These are phyloP conservation scores for Russula compacta DNA, from an alignment of 768 basidiomycete species.

Conservation along the genomic window DNA sequence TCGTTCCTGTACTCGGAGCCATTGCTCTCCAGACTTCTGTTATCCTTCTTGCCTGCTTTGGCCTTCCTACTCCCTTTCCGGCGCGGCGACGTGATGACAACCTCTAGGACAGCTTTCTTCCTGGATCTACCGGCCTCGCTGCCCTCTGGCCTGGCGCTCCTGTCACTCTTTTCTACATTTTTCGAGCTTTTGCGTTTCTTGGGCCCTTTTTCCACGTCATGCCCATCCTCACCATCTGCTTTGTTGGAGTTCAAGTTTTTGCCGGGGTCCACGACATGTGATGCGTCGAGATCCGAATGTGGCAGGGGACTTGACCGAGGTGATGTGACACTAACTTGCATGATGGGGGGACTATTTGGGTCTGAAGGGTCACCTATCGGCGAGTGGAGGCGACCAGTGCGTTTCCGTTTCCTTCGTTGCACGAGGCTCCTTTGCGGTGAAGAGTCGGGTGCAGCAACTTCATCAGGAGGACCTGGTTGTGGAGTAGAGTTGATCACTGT, in stretches of 20 bases:
- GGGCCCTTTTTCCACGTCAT: constrained; percentile 14
- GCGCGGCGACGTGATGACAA: constrained; percentile 21
- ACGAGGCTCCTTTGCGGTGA: neutral
- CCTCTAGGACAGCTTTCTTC: constrained; percentile 20
- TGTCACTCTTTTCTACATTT: constrained; percentile 10
- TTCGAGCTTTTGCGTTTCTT: constrained; percentile 3
- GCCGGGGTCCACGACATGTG: neutral
- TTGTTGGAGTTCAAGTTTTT: constrained; percentile 1
- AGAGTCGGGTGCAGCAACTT: constrained; percentile 4
- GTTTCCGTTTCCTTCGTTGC: constrained; percentile 19
- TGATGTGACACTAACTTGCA: neutral
- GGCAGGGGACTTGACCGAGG: constrained; percentile 5
- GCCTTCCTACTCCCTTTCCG: constrained; percentile 18
- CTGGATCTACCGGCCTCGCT: neutral
- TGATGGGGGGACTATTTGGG: neutral
- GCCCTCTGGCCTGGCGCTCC: constrained; percentile 8
- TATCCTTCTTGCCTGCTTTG: constrained; percentile 4
- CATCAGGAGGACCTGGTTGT: constrained; percentile 3
- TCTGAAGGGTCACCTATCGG: neutral
- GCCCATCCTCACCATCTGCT: constrained; percentile 15
- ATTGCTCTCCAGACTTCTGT: constrained; percentile 6
- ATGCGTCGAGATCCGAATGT: neutral
- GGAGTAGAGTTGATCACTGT: constrained; percentile 4
- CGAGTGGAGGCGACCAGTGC: neutral
- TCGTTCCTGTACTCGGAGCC: constrained; percentile 5